Base-by-base conservation (phyloP, 2,329 filamentous ascomycete genomes). In the Passalora sequoiae region DNA sequence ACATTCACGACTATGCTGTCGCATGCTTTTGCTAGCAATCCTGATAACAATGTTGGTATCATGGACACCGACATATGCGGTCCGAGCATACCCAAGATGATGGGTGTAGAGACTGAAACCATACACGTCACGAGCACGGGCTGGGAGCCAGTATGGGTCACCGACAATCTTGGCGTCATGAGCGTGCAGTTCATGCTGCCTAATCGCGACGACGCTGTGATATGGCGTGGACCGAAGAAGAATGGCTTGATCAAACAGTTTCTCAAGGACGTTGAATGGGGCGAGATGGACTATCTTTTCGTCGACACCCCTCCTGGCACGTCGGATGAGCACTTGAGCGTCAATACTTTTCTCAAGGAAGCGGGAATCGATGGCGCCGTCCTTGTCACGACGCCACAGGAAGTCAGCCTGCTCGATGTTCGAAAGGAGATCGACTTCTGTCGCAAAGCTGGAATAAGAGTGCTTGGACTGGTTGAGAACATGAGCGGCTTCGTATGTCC, bases 41-140 rank as follows among this genome's bases (percentile, higher is more conserved):
- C 83, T 0, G 79, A 83, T 33, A 83, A 73, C 44, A 87, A 80
- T 1, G 86, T 98, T 20, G 92, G 91, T 15, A 83, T 98, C 57
- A 96, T 97, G 88, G 92, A 98, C 67, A 94, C 92, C 5, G 92
- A 98, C 66, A 95, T 98, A 50, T 96, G 89, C 68, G 92, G 92
- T 0, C 92, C 92, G 1, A 88, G 82, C 52, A 96, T 98, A 59
- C 92, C 92, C 15, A 96, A 96, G 71, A 97, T 98, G 91, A 89
- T 98, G 83, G 92, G 92, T 24, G 91, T 96, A 1, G 89, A 96
- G 66, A 72, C 80, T 19, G 91, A 98, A 69, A 94, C 86, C 1
- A 92, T 98, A 40, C 92, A 98, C 64, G 81, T 95, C 40, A 92
- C 83, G 61, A 84, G 80, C 40, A 80, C 83, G 1, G 92, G 92